These are phyloP conservation scores for Discostella stelligeroides DNA, from an alignment of 108 stramenopile genomes.

Conservation along the genomic window DNA sequence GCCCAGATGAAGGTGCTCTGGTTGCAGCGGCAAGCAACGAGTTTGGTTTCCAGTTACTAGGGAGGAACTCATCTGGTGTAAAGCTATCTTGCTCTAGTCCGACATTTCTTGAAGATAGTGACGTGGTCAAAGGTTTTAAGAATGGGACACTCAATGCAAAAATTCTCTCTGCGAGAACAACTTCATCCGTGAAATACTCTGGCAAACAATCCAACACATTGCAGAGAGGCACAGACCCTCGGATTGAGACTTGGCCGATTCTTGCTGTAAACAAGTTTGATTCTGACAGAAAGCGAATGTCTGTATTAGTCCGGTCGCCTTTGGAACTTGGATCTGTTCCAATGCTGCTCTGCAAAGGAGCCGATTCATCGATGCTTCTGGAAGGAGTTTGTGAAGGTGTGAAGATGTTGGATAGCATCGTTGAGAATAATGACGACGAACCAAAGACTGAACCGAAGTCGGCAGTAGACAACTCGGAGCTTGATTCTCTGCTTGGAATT, in stretches of 20 bases:
- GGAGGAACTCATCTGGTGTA: slow-evolving; percentile 75
- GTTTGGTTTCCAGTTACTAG: slow-evolving; percentile 84
- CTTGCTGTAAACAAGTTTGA: slow-evolving; percentile 96
- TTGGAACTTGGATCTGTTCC: slow-evolving; percentile 72
- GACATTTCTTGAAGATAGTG: slow-evolving; percentile 59
- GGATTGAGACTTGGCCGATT: slow-evolving; percentile 76
- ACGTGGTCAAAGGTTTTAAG: slow-evolving; percentile 57
- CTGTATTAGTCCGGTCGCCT: slow-evolving; percentile 86
- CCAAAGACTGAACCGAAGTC: slow-evolving; percentile 12
- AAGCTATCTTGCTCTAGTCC: slow-evolving; percentile 62
- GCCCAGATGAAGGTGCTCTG: slow-evolving; percentile 92
- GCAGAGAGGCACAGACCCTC: slow-evolving; percentile 20
- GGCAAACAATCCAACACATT: slow-evolving; percentile 16
- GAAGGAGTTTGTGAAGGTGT: slow-evolving; percentile 56
- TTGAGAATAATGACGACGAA: slow-evolving; percentile 11
- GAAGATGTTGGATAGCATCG: slow-evolving; percentile 18
- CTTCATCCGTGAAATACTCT: slow-evolving; percentile 15
- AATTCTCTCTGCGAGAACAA: slow-evolving; percentile 60
- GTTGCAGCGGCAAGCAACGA: slow-evolving; percentile 77
- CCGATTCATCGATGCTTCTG: slow-evolving; percentile 91
- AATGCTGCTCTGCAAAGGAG: slow-evolving; percentile 89
- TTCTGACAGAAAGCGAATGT: slow-evolving; percentile 95
- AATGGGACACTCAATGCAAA: slow-evolving; percentile 52
- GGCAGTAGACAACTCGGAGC: slow-evolving; percentile 55
- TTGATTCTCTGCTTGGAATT: slow-evolving; percentile 61